These are phyloP conservation scores for Lachnellula willkommii DNA, from an alignment of 2,329 filamentous ascomycete genomes.

Conservation along the genomic window DNA sequence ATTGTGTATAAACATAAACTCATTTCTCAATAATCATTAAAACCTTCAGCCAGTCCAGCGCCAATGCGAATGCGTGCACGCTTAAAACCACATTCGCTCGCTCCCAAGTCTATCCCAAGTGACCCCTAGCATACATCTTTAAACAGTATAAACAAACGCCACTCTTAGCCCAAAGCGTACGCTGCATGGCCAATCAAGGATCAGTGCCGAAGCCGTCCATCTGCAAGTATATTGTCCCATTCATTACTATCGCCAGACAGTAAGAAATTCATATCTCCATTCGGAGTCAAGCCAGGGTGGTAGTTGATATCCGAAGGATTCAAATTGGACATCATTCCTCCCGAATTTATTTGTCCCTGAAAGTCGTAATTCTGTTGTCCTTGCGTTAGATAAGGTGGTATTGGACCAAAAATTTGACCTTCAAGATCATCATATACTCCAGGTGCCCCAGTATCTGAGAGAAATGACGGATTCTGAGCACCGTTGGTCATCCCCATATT, in stretches of 20 bases:
- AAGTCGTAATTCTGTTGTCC: slow-evolving; percentile 22
- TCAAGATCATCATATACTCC: slow-evolving; percentile 56
- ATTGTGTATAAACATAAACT: not conserved
- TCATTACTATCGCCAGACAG: slow-evolving; percentile 24
- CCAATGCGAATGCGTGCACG: not conserved
- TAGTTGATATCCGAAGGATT: slow-evolving; percentile 19
- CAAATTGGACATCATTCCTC: slow-evolving; percentile 13
- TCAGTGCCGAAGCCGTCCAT: slow-evolving; percentile 16
- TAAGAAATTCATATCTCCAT: slow-evolving; percentile 25
- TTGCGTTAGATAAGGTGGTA: slow-evolving; percentile 59
- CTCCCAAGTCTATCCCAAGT: not conserved
- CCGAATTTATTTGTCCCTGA: slow-evolving; percentile 11
- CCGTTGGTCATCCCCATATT: slow-evolving; percentile 8
- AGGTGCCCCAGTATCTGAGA: slow-evolving; percentile 23
- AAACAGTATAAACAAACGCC: not conserved
- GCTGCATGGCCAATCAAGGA: not conserved
- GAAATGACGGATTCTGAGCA: slow-evolving; percentile 22
- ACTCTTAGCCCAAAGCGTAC: not conserved
- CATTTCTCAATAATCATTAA: not conserved
- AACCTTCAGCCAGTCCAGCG: not conserved
- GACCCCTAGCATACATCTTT: not conserved
- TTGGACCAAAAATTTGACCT: slow-evolving; percentile 64
- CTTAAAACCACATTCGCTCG: not conserved
- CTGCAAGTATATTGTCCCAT: slow-evolving; percentile 21
- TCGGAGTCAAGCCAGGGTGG: slow-evolving; percentile 17